Conservation (phyloP, 2,329 filamentous ascomycete genomes). For the Colletotrichum gigasporum region DNA sequence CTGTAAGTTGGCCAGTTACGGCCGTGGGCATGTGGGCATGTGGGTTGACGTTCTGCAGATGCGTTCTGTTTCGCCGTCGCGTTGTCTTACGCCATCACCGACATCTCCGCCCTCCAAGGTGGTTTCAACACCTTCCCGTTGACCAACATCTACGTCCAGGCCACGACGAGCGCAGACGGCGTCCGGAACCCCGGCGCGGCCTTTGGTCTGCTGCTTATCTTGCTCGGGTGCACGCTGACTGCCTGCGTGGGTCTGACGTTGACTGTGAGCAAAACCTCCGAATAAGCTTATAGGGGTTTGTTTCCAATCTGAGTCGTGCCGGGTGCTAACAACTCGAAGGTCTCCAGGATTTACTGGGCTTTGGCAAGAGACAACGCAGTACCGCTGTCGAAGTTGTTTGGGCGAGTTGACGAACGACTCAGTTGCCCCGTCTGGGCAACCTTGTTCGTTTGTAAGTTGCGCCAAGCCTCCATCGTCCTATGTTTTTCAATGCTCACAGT, state of each 20-base stretch:
- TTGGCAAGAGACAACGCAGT: conserved; percentile 69
- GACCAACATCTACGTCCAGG: conserved; percentile 70
- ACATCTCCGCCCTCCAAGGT: conserved; percentile 61
- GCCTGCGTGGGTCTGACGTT: conserved; percentile 61
- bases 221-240: conserved; percentile 60
- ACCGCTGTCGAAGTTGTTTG: conserved; percentile 51
- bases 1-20: conserved; percentile 47
- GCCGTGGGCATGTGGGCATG: no score
- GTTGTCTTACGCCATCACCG: conserved; percentile 63
- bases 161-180: conserved; percentile 55
- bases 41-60: no score
- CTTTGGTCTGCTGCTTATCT: conserved; percentile 66
- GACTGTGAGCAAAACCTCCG: conserved; percentile 44
- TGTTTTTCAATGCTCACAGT: not conserved
- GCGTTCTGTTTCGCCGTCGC: conserved; percentile 62
- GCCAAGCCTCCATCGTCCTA: not conserved
- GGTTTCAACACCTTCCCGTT: conserved; percentile 66
- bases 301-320: not conserved
- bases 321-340: conserved; percentile 8
- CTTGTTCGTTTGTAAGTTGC: conserved; percentile 54
- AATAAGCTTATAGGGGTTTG: not conserved
- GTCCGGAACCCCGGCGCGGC: conserved; percentile 60
- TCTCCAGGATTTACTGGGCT: conserved; percentile 56
- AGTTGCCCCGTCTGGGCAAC: conserved; percentile 69
- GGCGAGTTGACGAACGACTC: conserved; percentile 57